These are phyloP conservation scores for Podaxis sp. DNA, from an alignment of 768 basidiomycete species.

Conservation along the genomic window DNA sequence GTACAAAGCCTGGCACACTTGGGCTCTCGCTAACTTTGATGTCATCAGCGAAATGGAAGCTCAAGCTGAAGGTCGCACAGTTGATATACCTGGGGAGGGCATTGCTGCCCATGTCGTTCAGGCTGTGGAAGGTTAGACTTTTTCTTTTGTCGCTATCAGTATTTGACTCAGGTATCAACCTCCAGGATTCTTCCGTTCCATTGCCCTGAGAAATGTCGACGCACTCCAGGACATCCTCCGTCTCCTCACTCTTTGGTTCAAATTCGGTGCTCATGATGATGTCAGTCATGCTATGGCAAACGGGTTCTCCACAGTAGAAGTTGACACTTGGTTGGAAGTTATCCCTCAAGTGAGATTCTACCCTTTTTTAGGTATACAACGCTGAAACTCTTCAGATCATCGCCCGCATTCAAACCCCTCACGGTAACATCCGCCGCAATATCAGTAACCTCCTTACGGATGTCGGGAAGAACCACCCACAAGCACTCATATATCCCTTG, in stretches of 20 bases:
- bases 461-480: constrained; percentile 95
- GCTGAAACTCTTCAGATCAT: constrained; percentile 66
- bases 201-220: constrained; percentile 85
- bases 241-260: constrained; percentile 96
- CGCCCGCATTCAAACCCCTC: constrained; percentile 95
- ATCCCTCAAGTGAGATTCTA: constrained; percentile 85
- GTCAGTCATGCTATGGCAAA: constrained; percentile 87
- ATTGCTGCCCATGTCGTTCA: constrained; percentile 87
- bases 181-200: constrained; percentile 92
- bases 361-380: neutral
- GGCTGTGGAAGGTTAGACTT: constrained; percentile 75
- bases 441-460: constrained; percentile 88
- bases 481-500: constrained; percentile 93
- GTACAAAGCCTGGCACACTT: constrained; percentile 99
- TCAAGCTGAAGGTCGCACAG: constrained; percentile 52
- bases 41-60: constrained; percentile 82
- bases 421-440: constrained; percentile 79
- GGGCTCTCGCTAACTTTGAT: constrained; percentile 96
- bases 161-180: constrained; percentile 15
- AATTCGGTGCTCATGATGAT: constrained; percentile 87
- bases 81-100: constrained; percentile 58
- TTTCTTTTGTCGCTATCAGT: neutral
- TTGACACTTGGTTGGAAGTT: constrained; percentile 98
- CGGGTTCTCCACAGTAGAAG: constrained; percentile 86
- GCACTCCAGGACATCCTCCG: constrained; percentile 94